Percentiles rank a stretch among this genome's conserved stretches.
Evolutionary conservation across 306 rosid genomes (phyloP).

Genomic region (Begonia peltatifolia): DNA sequence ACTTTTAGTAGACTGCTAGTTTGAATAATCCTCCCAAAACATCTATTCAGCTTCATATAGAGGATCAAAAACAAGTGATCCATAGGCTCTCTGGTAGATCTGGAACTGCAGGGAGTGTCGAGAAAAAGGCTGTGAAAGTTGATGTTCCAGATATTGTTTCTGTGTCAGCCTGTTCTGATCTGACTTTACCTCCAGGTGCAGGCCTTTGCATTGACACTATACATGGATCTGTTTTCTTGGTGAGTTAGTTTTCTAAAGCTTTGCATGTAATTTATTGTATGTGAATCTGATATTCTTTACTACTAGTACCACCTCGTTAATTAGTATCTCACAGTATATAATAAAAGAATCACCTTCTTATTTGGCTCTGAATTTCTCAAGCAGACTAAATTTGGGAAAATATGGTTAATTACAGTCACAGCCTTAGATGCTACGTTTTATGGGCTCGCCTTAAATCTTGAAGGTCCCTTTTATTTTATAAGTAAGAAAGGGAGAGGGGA

Average conservation of each 20-base stretch:
- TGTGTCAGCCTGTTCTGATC: slow-evolving; percentile 88
- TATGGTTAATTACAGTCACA: no score
- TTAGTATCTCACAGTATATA: no score
- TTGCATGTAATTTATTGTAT: neutral
- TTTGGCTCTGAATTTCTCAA: no score
- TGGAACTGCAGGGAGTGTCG: slow-evolving; percentile 41
- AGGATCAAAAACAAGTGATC: slow-evolving; percentile 35
- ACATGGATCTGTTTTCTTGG: slow-evolving; percentile 76
- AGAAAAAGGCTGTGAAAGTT: slow-evolving; percentile 51
- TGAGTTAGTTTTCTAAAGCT: slow-evolving; percentile 16
- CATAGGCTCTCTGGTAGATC: slow-evolving; percentile 21
- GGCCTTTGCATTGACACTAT: slow-evolving; percentile 85
- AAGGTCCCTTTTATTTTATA: no score
- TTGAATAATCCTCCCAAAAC: neutral
- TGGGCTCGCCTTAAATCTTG: no score
- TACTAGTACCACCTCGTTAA: no score
- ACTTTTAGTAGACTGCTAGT: no score
- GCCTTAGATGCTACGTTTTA: no score
- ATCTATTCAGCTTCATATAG: slow-evolving; percentile 30
- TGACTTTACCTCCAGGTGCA: slow-evolving; percentile 91
- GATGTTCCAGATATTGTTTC: slow-evolving; percentile 81
- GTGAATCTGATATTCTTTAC: no score
- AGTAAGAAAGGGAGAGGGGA: no score
- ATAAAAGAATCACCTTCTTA: no score
- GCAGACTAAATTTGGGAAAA: no score